These are phyloP conservation scores for Cryphonectria nitschkei DNA, from an alignment of 2,329 filamentous ascomycete genomes.

Conservation along the genomic window DNA sequence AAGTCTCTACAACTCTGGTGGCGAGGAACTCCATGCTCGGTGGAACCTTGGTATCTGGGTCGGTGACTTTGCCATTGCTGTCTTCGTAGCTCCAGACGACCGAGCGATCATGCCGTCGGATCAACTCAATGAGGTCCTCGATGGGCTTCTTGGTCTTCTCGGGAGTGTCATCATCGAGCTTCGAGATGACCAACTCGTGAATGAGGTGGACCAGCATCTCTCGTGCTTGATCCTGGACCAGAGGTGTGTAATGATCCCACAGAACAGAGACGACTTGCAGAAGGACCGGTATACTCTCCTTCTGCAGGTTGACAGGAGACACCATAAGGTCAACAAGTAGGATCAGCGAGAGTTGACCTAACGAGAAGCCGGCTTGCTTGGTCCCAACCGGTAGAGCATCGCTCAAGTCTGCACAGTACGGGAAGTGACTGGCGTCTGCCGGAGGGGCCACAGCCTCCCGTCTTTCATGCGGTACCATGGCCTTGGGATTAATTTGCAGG, in stretches of 20 bases:
- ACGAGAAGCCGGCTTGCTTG: conserved; percentile 89
- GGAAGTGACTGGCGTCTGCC: conserved; percentile 73
- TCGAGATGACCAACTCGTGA: conserved; percentile 86
- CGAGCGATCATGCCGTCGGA: conserved; percentile 79
- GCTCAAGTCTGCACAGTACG: conserved; percentile 86
- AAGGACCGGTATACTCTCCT: conserved; percentile 81
- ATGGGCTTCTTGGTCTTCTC: conserved; percentile 70
- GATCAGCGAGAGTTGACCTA: conserved; percentile 91
- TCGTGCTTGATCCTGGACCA: conserved; percentile 94
- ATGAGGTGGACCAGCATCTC: conserved; percentile 99
- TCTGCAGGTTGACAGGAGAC: conserved; percentile 77
- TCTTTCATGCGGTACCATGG: conserved; percentile 95
- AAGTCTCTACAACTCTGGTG: conserved; percentile 79
- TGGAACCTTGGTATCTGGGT: conserved; percentile 79
- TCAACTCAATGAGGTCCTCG: conserved; percentile 84
- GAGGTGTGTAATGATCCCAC: conserved; percentile 95
- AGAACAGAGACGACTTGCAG: conserved; percentile 90
- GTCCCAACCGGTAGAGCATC: conserved; percentile 82
- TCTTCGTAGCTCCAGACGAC: conserved; percentile 97
- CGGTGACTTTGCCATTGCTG: conserved; percentile 77
- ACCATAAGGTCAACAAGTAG: conserved; percentile 96
- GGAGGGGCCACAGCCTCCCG: conserved; percentile 69
- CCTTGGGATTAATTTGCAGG: conserved; percentile 87
- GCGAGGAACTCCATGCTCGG: conserved; percentile 86
- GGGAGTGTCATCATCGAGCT: conserved; percentile 71